Conservation (phyloP, 495 filamentous ascomycete genomes). For the Aspergillus sclerotiicarbonarius region DNA sequence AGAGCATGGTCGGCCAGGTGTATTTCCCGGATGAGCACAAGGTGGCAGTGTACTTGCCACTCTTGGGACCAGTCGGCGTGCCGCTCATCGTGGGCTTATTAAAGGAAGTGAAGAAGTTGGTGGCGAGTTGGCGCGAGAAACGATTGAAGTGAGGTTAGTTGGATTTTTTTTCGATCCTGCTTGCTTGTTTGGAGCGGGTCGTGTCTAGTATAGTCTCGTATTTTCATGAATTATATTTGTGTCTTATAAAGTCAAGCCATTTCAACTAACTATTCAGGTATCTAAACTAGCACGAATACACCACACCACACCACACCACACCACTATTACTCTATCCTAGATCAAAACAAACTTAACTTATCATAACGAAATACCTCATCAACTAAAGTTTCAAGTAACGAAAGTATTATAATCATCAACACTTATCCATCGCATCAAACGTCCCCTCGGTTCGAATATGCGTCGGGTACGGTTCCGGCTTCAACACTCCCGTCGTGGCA, state of each 20-base stretch:
- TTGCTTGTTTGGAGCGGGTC: neutral
- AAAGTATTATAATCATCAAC: neutral
- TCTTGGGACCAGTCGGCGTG: conserved; percentile 89
- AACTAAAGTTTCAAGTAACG: neutral
- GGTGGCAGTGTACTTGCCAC: conserved; percentile 91
- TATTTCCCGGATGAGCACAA: conserved; percentile 99
- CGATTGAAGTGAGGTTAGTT: conserved; percentile 10
- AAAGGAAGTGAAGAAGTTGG: conserved; percentile 68
- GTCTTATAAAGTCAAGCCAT: neutral
- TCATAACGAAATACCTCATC: neutral
- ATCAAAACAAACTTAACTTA: neutral
- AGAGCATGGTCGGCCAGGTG: conserved; percentile 97
- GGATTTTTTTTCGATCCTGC: conserved; percentile 1
- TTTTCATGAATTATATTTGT: neutral
- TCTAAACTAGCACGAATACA: neutral
- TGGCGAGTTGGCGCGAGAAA: conserved; percentile 36
- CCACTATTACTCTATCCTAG: neutral
- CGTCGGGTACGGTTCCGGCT: conserved; percentile 31
- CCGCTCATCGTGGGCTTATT: conserved; percentile 78
- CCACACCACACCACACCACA: neutral
- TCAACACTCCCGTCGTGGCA: conserved; percentile 25
- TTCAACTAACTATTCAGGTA: neutral
- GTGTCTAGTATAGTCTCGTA: neutral
- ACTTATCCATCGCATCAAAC: conserved; percentile 33
- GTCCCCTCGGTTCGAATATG: conserved; percentile 52